Evolutionary conservation across 192 early-diverging fungal species (phyloP), one percentile per base, ranked within the genome.

Genomic region (Rhizophagus sp.): DNA sequence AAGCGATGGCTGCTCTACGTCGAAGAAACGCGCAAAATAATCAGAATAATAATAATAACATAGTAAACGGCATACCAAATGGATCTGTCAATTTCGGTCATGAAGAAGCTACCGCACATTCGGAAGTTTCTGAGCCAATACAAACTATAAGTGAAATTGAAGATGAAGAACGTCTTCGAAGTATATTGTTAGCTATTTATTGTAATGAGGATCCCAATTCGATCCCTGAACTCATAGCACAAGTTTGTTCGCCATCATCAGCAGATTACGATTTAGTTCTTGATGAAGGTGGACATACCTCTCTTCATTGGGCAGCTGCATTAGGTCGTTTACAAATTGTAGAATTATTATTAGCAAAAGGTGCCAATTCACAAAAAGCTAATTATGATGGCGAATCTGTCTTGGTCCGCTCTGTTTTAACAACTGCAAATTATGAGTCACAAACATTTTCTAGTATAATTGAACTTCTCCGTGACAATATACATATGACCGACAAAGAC

Each of bases 221-320:
- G 73, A 83, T 96, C 57, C 96, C 93, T 50, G 68, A 83, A 2
- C 69, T 89, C 5, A 62, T 89, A 30, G 83, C 79, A 27, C 76
- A 84, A 33, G 77, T 82, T 33, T 79, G 81, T 9, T 80, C 82
- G 1, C 86, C 89, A 0, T 30, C 66, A 10, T 90, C 90, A 50
- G 84, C 96, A 27, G 91, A 98, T 57, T 85, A 95, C 34, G 91
- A 98, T 81, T 81, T 97, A 33, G 85, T 92, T 4, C 95, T 99
- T 74, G 98, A 99, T 76, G 96, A 97, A 63, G 95, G 95, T 62
- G 97, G 97, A 15, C 96, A 99, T 84, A 95, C 96, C 0, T 90
- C 96, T 2, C 85, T 99, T 10, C 98, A 99, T 79, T 99, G 97
- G 97, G 96, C 98, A 15, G 94, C 96, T 1, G 94, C 97, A 10